Evolutionary conservation across 305 asterid genomes (phyloP).

Genomic region (Fraxinus paxiana): DNA sequence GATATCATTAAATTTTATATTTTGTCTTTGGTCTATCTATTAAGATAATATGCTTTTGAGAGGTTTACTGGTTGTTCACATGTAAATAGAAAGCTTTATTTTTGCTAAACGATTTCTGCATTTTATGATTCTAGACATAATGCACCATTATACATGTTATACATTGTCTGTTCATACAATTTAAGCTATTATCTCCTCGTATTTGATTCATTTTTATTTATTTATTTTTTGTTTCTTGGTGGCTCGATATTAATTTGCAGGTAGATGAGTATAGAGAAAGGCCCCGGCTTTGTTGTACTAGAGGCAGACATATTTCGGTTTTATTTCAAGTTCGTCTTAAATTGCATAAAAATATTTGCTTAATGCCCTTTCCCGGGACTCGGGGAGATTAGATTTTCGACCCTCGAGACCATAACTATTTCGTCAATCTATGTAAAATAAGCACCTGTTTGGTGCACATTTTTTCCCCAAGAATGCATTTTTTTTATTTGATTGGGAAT

Average conservation of each 20-base stretch:
- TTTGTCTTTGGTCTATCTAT: conserved; percentile 27
- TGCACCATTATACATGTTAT: not conserved
- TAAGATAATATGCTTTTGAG: conserved; percentile 21
- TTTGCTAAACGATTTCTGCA: not conserved
- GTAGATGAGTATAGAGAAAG: not conserved
- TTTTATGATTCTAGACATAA: not conserved
- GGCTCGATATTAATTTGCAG: not conserved
- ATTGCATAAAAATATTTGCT: not conserved
- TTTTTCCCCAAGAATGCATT: too few relatives aligned
- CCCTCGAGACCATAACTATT: too few relatives aligned
- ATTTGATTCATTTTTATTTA: not conserved
- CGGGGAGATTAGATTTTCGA: too few relatives aligned
- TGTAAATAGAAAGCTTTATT: not conserved
- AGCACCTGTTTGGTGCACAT: too few relatives aligned
- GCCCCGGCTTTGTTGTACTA: not conserved
- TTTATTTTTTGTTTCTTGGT: not conserved
- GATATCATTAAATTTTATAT: conserved; percentile 11
- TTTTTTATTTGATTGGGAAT: too few relatives aligned
- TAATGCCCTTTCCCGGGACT: not conserved
- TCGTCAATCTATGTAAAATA: too few relatives aligned
- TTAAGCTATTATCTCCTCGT: not conserved
- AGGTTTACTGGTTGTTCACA: not conserved
- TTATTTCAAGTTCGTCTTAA: not conserved
- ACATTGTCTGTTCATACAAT: not conserved
- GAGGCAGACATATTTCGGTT: not conserved